Evolutionary conservation across 2,329 filamentous ascomycete species (phyloP), one percentile per base, ranked within the genome.

Genomic region (Fusarium incarnatum): DNA sequence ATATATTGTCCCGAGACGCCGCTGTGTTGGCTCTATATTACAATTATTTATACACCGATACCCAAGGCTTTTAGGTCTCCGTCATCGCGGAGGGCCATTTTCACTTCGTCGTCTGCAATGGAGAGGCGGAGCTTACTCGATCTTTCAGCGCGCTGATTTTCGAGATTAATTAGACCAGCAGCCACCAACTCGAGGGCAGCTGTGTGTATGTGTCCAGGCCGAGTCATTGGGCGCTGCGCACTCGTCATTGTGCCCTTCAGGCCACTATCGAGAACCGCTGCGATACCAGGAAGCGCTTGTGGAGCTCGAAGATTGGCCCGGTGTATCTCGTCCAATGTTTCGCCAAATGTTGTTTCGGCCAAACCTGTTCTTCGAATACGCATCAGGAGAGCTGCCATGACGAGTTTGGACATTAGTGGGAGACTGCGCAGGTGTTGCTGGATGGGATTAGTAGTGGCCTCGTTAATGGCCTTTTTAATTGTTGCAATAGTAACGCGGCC

Each of bases 381-480:
- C 28, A 93, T 87, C 40, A 98, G 81, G 18, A 99, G 83, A 9
- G 94, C 94, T 3, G 93, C 91, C 55, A 99, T 88, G 72, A 98
- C 90, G 37, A 98, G 84, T 77, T 98, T 98, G 15, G 91, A 90
- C 27, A 91, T 87, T 44, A 98, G 86, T 0, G 96, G 93, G 23
- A 98, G 87, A 20, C 90, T 88, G 52, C 94, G 92, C 37, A 99
- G 87, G 76, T 94, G 94, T 78, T 96, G 93, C 77, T 98, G 95
- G 61, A 98, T 84, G 3, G 96, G 96, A 60, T 93, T 97, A 6
- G 92, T 94, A 1, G 95, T 98, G 8, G 95, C 94, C 82, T 99
- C 96, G 75, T 92, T 93, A 79, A 99, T 98, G 37, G 96, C 96
- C 77, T 93, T 90, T 80, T 97, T 97, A 79, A 98, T 92, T 6